Evolutionary conservation across 176 grass and related monocot species (phyloP), one percentile per base, ranked within the genome.

Genomic region (Eragrostis curvula): DNA sequence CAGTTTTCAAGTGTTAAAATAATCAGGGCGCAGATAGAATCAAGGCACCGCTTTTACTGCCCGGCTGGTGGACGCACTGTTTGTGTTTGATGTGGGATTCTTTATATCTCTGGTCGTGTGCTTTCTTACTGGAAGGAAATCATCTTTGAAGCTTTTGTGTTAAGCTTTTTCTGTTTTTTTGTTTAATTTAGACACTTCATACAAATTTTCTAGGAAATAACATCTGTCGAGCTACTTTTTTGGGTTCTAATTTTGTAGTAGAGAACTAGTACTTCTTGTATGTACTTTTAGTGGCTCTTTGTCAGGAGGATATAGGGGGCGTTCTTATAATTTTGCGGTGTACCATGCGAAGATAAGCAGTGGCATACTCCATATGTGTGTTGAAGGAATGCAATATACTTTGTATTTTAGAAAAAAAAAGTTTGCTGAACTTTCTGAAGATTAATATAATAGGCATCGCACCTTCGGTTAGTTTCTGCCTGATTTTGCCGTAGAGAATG

Each of bases 1-100:
- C 83, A 44, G 42, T 8, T 65, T 40, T 56, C 12, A 15, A 49
- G 71, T 55, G 77, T 40, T 80, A 63, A 53, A 85, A 57, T 81
- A 89, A 65, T 55, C 46, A 56, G 17, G 53, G 49, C 9, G 9
- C 39, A 66, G 71, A 48, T 47, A 8, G 41, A 66, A 67, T 59
- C 65, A 41, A 82, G 48, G 67, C 60, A n/a, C 69, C 56, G 48
- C 69, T 58, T 86, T 80, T 67, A 58, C 68, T 73, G 58, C 39
- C 13, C 41, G 27, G 42, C 39, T 72, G 71, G 72, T 72, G 72
- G 78, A 65, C 65, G 41, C 56, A 48, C 65, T 71, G 71, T 72
- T 59, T 32, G 50, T 20, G 40, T 45, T 29, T 50, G 56, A 40
- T 71, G 20, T 48, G 40, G n/a, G 58, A 21, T 66, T 57, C 0